A percentile compares a stretch with the other conserved stretches of the same genome.
phyloP scores from a whole-genome alignment of 2,329 filamentous ascomycete genomes.

The Pseudogymnoascus sp. region DNA sequence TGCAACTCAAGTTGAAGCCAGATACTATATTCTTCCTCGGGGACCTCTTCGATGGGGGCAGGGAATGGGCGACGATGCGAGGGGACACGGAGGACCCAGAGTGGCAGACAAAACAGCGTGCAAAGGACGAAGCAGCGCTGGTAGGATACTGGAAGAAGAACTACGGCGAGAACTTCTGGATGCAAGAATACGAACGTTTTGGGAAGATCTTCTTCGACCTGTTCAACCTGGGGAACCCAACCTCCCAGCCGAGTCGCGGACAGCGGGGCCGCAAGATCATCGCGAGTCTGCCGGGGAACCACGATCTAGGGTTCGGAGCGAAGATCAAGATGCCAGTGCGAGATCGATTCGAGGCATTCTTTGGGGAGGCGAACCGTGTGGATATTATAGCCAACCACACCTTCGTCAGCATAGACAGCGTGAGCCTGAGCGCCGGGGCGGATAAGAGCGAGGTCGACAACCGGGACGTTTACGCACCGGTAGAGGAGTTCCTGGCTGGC shows the following conservation, averaged over 20 bases:
- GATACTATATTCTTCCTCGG: constrained; percentile 88
- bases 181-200: constrained; percentile 80
- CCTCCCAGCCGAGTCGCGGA: constrained; percentile 43
- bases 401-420: constrained; percentile 83
- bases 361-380: constrained; percentile 85
- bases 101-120: constrained; percentile 49
- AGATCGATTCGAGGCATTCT: constrained; percentile 78
- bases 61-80: constrained; percentile 78
- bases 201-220: constrained; percentile 74
- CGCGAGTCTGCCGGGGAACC: constrained; percentile 83
- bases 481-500: constrained; percentile 66
- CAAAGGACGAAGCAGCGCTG: constrained; percentile 46
- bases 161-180: constrained; percentile 80
- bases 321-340: constrained; percentile 76
- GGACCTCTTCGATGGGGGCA: constrained; percentile 89
- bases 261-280: constrained; percentile 71
- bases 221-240: constrained; percentile 53
- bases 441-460: constrained; percentile 40
- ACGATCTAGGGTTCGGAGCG: constrained; percentile 85
- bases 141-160: constrained; percentile 64
- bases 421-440: constrained; percentile 72
- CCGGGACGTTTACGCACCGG: constrained; percentile 67
- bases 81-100: constrained; percentile 54
- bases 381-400: constrained; percentile 93
- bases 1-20: constrained; percentile 71